These are phyloP conservation scores for Venturiaceae sp. DNA, from an alignment of 2,329 filamentous ascomycete genomes.

Conservation along the genomic window DNA sequence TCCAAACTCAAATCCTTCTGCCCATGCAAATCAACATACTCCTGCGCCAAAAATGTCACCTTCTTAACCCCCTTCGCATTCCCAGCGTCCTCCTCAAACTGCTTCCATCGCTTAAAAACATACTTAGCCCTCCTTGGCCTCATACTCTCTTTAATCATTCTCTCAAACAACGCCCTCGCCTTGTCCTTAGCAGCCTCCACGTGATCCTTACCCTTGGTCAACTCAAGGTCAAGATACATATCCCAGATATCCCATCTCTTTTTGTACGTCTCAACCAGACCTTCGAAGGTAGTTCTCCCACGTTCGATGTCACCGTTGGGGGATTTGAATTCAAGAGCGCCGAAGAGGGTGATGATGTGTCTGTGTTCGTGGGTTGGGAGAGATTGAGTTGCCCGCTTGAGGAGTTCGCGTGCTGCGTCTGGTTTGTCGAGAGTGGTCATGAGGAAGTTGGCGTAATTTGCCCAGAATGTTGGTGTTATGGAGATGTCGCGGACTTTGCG, in stretches of 20 bases:
- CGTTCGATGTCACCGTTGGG: slow-evolving; percentile 75
- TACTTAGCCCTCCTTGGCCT: slow-evolving; percentile 76
- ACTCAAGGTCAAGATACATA: slow-evolving; percentile 80
- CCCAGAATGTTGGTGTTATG: slow-evolving; percentile 70
- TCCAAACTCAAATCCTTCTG: not conserved
- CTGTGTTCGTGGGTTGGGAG: slow-evolving; percentile 62
- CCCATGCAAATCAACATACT: slow-evolving; percentile 44
- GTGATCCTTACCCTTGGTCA: slow-evolving; percentile 53
- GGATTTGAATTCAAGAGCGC: slow-evolving; percentile 82
- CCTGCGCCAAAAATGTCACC: slow-evolving; percentile 60
- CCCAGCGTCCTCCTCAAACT: slow-evolving; percentile 69
- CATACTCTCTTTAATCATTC: slow-evolving; percentile 54
- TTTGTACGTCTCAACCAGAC: slow-evolving; percentile 71
- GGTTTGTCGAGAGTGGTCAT: slow-evolving; percentile 62
- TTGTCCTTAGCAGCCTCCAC: slow-evolving; percentile 42
- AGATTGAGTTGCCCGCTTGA: slow-evolving; percentile 76
- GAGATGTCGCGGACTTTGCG: slow-evolving; percentile 77
- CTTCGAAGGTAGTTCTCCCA: slow-evolving; percentile 90
- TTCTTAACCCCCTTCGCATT: slow-evolving; percentile 63
- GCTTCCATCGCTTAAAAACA: slow-evolving; percentile 87
- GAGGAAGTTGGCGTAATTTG: slow-evolving; percentile 91
- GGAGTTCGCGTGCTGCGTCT: slow-evolving; percentile 65
- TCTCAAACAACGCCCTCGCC: slow-evolving; percentile 72
- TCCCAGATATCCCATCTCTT: slow-evolving; percentile 90
- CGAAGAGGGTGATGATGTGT: slow-evolving; percentile 76